Evolutionary conservation across 345 rosid genomes (phyloP), one percentile per base, ranked within the genome.

Genomic region (Euphorbia tirucalli): DNA sequence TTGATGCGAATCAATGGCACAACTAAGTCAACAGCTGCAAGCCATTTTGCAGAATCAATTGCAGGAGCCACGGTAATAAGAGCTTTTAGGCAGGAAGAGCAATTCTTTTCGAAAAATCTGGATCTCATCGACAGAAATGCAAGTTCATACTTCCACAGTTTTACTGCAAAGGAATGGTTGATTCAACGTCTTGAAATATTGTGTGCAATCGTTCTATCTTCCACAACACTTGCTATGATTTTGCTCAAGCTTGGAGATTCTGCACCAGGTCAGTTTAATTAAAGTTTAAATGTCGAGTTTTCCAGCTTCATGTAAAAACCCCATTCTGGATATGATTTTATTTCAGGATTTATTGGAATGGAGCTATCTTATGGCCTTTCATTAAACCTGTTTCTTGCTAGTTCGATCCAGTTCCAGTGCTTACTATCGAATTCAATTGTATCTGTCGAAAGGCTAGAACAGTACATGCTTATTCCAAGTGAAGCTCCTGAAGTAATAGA

Each of bases 1-100:
- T 61, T 80, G 69, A 76, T 73, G 77, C 66, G 83, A 66, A 80
- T 76, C 69, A 73, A 58, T 58, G 80, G 80, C 68, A 80, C 74
- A 7, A 80, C 27, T 2, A 75, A 76, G 49, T 75, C 80, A 30
- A 69, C 62, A 21, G 66, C 70, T 31, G 79, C 73, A 15, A 75
- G 72, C 52, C 80, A 80, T 21, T 30, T 75, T 6, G 60, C 77
- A 11, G 83, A 80, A 76, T 76, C 80, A 3, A 61, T 72, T 22
- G 72, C 83, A 2, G 79, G 80, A 64, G 79, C 49, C 50, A 69
- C 44, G 61, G 76, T 71, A 31, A 80, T 80, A 13, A 72, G 75
- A 73, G 80, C 80, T 58, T 80, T 75, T 61, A 62, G 25, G 65
- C 77, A 69, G 61, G 83, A 80, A 61, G 69, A 65, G 1, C 59